These are phyloP conservation scores for Pythium brachiatum DNA, from an alignment of 352 stramenopile genomes.

Conservation along the genomic window DNA sequence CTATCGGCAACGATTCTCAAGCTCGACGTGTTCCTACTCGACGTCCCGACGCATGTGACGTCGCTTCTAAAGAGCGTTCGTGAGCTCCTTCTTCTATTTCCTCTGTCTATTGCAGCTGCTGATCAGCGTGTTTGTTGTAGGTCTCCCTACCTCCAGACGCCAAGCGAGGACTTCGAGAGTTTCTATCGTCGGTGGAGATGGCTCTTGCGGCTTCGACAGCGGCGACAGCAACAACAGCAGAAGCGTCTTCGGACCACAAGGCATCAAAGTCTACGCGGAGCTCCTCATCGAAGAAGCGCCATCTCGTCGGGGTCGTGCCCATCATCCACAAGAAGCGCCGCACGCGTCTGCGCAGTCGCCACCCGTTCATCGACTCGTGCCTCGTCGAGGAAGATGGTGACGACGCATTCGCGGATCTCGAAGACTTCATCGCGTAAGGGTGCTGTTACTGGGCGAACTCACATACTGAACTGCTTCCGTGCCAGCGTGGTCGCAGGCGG, in stretches of 20 bases:
- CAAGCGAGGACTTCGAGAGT: not conserved
- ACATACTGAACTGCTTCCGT: conserved; percentile 21
- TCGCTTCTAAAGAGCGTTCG: conserved; percentile 24
- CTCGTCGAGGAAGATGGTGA: conserved; percentile 36
- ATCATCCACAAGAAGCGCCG: conserved; percentile 26
- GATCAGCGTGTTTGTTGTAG: not conserved
- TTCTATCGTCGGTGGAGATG: not conserved
- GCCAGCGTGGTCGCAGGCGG: conserved; percentile 18
- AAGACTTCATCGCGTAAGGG: conserved; percentile 37
- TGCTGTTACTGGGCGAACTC: not conserved
- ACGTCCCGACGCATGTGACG: conserved; percentile 16
- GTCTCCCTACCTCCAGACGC: not conserved
- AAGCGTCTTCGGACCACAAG: not conserved
- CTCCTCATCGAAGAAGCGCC: conserved; percentile 6
- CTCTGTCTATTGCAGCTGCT: not conserved
- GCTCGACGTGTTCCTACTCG: conserved; percentile 32
- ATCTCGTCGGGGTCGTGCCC: conserved; percentile 29
- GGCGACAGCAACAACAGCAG: not conserved
- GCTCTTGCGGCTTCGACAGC: not conserved
- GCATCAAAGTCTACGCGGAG: not conserved
- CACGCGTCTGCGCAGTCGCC: conserved; percentile 30
- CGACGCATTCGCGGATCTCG: conserved; percentile 37
- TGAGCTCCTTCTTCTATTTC: not conserved
- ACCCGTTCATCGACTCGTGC: conserved; percentile 38
- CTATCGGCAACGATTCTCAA: conserved; percentile 27